These are phyloP conservation scores for Beauveria sp. DNA, from an alignment of 2,329 filamentous ascomycete species.

Conservation along the genomic window DNA sequence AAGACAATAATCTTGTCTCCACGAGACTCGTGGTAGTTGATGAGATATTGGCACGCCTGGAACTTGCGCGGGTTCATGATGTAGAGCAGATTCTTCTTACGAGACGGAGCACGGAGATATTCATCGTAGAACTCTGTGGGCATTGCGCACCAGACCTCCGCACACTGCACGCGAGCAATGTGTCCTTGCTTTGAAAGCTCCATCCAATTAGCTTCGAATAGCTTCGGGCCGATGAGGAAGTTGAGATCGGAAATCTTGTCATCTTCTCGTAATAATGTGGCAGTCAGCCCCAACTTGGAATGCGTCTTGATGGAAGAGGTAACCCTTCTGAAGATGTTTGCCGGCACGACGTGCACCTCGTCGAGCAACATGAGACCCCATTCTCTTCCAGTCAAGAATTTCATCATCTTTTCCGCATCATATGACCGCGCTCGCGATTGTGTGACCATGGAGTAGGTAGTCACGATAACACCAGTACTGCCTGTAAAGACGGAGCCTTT, in stretches of 20 bases:
- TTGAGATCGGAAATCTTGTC: conserved; percentile 98
- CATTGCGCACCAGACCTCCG: conserved; percentile 99
- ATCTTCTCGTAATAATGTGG: conserved; percentile 88
- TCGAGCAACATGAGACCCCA: conserved; percentile 97
- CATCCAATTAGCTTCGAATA: conserved; percentile 99
- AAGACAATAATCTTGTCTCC: conserved; percentile 99
- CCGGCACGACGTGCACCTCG: conserved; percentile 96
- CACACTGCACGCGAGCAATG: conserved; percentile 94
- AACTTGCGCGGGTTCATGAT: conserved; percentile 98
- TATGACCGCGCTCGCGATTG: conserved; percentile 80
- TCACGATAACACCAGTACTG: conserved; percentile 92
- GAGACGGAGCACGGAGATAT: conserved; percentile 64
- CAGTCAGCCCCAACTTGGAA: conserved; percentile 88
- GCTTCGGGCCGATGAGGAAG: conserved; percentile 92
- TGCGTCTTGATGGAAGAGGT: conserved; percentile 91
- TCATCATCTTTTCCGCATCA: conserved; percentile 96
- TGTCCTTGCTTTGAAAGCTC: conserved; percentile 94
- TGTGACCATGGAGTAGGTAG: conserved; percentile 98
- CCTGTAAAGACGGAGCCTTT: conserved; percentile 73
- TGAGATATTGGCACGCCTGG: conserved; percentile 95
- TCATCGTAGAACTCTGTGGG: conserved; percentile 96
- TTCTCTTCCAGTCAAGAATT: conserved; percentile 79
- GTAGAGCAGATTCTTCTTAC: conserved; percentile 54
- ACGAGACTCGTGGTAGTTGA: conserved; percentile 90
- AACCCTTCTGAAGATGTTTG: conserved; percentile 91